Evolutionary conservation across 768 basidiomycete genomes (phyloP), one percentile per base, ranked within the genome.

Genomic region (Xerocomellus intermedius): DNA sequence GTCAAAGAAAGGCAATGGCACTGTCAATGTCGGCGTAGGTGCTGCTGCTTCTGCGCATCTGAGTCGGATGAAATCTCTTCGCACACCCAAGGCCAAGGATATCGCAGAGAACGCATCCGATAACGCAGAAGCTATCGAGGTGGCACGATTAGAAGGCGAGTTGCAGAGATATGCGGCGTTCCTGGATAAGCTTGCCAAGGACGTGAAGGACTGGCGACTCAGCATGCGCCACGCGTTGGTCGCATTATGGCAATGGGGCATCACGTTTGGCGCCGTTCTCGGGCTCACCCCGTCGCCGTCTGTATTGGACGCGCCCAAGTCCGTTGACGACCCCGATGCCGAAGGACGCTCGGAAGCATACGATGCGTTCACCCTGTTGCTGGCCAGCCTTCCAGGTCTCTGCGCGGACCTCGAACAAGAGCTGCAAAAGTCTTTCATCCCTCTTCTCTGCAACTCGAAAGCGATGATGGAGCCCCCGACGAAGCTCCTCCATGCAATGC

Each of bases 401-500:
- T 78, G 78, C 51, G 66, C 74, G 10, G 77, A 79, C 22, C 74
- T 89, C 47, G 83, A 87, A 37, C 72, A 66, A 2, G 74, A 78
- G 13, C 75, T 90, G 35, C 79, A 77, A 45, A 76, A 79, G 38
- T 69, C 74, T 42, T 71, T 91, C 9, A 69, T 90, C 16, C 80
- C 79, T 8, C 78, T 84, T 45, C 76, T 92, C 22, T 75, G 79
- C 10, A 73, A 77, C 51, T 73, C 91, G 3, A 72, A 87, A 35
- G 75, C 77, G 57, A 82, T 84, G 56, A 81, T 83, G 64, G 78
- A 76, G 32, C 76, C 84, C 12, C 89, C 89, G 0, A 72, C 80
- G 26, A 83, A 85, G 54, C 79, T 91, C 7, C 75, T 92, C 3
- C 79, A 80, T 17, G 85, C 85, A 4, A 87, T 91, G 84, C 78